Percentiles rank a stretch among this genome's conserved stretches.
phyloP scores from a whole-genome alignment of 1,139 yeast genomes.

The Arxiozyma slooffiae region DNA sequence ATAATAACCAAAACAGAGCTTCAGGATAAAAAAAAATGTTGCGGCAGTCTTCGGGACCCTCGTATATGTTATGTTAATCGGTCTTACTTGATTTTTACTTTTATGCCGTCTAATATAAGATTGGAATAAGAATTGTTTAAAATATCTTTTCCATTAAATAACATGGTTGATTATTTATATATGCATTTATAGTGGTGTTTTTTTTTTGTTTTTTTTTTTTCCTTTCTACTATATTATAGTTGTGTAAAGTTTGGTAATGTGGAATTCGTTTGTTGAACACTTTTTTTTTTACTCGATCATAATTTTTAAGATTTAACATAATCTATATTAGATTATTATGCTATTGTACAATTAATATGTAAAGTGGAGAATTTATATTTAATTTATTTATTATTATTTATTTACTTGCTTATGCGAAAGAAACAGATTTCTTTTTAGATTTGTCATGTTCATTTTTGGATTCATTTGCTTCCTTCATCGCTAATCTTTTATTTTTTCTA shows the following conservation, averaged over 20 bases:
- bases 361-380: neutral
- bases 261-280: neutral
- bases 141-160: too few relatives aligned
- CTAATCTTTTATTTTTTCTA: conserved; percentile 56
- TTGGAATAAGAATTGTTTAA: too few relatives aligned
- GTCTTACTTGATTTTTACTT: too few relatives aligned
- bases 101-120: too few relatives aligned
- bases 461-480: conserved; percentile 29
- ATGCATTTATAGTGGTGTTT: neutral
- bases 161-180: too few relatives aligned
- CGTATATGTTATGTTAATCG: too few relatives aligned
- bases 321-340: too few relatives aligned
- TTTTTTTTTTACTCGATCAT: neutral
- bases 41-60: conserved; percentile 27
- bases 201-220: too few relatives aligned
- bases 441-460: neutral
- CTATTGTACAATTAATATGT: neutral
- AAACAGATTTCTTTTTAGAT: conserved; percentile 11
- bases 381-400: neutral
- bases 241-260: neutral
- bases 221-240: neutral
- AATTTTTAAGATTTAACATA: too few relatives aligned
- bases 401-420: conserved; percentile 13
- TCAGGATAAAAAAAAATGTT: conserved; percentile 65
- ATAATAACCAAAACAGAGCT: conserved; percentile 83